Conservation (phyloP, 139 green algal species). For the Mesostigma viride region DNA sequence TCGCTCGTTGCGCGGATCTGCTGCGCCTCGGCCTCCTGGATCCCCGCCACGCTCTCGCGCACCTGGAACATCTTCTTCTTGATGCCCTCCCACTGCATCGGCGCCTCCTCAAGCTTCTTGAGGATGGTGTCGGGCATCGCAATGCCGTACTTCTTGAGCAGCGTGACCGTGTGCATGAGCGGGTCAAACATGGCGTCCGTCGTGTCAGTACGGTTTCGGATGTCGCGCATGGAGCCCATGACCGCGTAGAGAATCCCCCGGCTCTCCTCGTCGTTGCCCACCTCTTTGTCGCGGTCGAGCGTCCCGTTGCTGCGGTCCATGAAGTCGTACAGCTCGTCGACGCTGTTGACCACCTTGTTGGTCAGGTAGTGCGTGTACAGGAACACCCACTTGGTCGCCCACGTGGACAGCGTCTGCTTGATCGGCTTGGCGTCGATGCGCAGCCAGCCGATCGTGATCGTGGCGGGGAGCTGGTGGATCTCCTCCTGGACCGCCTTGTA, state of each 20-base stretch:
- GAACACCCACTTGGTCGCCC: slow-evolving; percentile 68
- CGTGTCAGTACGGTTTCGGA: slow-evolving; percentile 57
- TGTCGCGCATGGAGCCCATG: slow-evolving; percentile 75
- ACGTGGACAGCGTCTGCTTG: slow-evolving; percentile 49
- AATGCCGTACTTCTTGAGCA: slow-evolving; percentile 59
- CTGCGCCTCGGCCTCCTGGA: slow-evolving; percentile 65
- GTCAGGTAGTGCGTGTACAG: slow-evolving; percentile 74
- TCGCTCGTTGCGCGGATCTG: slow-evolving; percentile 68
- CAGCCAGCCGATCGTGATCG: slow-evolving; percentile 55
- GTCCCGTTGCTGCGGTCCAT: slow-evolving; percentile 54
- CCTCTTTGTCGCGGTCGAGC: too few relatives aligned
- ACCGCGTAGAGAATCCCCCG: slow-evolving; percentile 47
- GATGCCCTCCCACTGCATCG: slow-evolving; percentile 45
- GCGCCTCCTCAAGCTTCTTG: slow-evolving; percentile 54
- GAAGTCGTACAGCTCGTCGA: slow-evolving; percentile 72
- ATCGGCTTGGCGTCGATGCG: slow-evolving; percentile 72
- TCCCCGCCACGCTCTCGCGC: slow-evolving; percentile 50
- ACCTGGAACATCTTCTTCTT: slow-evolving; percentile 73
- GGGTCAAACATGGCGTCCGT: slow-evolving; percentile 79
- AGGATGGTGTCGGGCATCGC: slow-evolving; percentile 38
- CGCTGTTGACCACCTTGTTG: slow-evolving; percentile 40
- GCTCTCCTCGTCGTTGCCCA: background rate
- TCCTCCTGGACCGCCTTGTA: slow-evolving; percentile 57
- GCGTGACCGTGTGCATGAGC: slow-evolving; percentile 54
- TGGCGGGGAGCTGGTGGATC: slow-evolving; percentile 49